Base-by-base conservation (phyloP, 257 asterid species). In the Salvia splendens region DNA sequence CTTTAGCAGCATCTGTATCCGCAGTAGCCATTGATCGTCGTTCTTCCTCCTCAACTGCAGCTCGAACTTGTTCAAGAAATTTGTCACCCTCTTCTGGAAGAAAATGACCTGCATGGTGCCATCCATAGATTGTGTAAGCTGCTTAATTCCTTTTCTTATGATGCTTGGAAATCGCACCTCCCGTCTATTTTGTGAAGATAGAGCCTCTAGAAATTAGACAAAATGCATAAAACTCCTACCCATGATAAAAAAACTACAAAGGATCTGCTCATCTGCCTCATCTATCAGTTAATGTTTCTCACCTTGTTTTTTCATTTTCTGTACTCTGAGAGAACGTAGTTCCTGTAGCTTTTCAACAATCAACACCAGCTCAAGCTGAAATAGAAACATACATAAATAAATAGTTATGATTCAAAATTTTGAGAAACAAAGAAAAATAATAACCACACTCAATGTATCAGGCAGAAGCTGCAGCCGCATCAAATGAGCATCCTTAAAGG, bases 21-120 rank as follows among this genome's bases (percentile, higher is more conserved):
- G 92, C 89, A 66, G 94, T 89, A 46, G 86, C 93, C 86, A 82
- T 69, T 47, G 87, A 85, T 71, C 79, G 96, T 32, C 86, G 89
- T 71, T 93, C 99, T 80, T 93, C 99, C 76, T 90, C 97, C 89
- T 93, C 97, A 51, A 90, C 96, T 52, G 97, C 96, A 75, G 92
- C 97, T 86, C 84, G 85, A 75, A 93, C 96, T 76, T 84, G 81
- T 74, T 93, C 99, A 33, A 93, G 92, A 85, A 90, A 93, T 84
- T 86, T 88, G 79, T 93, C 95, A 52, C 90, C 99, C 87, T 93
- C 99, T 76, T 93, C 96, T 0, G 99, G 99, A 55, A 93, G 81
- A 72, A 90, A 93, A 81, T 84, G 95, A 56, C 99, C 98, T 93
- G 83, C 50, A 69, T 53, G 17, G 17, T 57, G 61, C 71, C 12